Evolutionary conservation across 1,284 basidiomycete genomes (phyloP).

Genomic region (Tilletia setariae): DNA sequence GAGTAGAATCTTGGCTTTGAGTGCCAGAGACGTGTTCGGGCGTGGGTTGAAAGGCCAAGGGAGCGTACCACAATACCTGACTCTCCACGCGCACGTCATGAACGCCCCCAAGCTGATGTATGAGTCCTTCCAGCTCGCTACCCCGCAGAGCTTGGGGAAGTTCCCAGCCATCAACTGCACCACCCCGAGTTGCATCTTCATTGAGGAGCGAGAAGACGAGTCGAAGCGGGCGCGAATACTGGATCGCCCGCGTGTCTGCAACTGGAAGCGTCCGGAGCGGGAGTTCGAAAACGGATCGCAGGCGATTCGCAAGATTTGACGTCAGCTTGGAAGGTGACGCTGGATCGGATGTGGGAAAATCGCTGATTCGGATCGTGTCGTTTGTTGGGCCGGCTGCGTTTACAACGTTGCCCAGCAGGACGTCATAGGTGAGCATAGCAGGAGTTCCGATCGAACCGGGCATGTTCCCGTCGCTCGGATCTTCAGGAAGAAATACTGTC

Average conservation of each 20-base stretch:
- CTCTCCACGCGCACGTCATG: slow-evolving; percentile 92
- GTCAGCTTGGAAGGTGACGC: not conserved
- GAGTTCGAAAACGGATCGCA: slow-evolving; percentile 15
- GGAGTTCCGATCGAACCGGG: no score
- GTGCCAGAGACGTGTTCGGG: slow-evolving; percentile 53
- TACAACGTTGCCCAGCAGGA: not conserved
- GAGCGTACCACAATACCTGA: slow-evolving; percentile 87
- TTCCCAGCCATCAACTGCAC: slow-evolving; percentile 18
- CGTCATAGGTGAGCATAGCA: no score
- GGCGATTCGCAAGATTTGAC: not conserved
- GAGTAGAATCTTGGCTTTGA: not conserved
- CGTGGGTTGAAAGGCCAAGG: slow-evolving; percentile 78
- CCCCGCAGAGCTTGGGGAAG: slow-evolving; percentile 15
- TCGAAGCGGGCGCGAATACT: slow-evolving; percentile 40
- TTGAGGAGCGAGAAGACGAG: slow-evolving; percentile 50
- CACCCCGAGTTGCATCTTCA: slow-evolving; percentile 33
- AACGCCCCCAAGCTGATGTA: slow-evolving; percentile 54
- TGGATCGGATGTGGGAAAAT: no score
- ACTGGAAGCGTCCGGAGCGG: not conserved
- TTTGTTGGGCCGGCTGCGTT: not conserved
- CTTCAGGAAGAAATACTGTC: not conserved
- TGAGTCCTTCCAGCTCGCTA: slow-evolving; percentile 1
- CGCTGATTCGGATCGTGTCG: not conserved
- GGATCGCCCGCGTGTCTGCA: slow-evolving; percentile 30
- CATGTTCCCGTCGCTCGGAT: no score